Base-by-base conservation (phyloP, 306 rosid species). In the Cicer pinnatifidum region DNA sequence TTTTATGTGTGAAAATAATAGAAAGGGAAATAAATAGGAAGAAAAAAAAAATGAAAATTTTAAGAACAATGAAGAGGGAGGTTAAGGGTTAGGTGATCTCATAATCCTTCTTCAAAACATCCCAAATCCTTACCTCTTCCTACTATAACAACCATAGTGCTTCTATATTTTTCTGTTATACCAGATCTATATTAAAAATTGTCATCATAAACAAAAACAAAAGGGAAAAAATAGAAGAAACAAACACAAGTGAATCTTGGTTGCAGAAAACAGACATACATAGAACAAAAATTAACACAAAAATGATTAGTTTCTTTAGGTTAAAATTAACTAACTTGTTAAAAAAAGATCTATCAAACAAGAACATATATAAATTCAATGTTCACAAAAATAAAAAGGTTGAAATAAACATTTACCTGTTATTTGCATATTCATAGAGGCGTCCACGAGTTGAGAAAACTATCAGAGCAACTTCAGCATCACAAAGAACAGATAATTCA, bases 401-500 rank as follows among this genome's bases (percentile, higher is more conserved):
- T n/a, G 80, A 46, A 69, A 73, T 17, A 12, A 44, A 5, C 0
- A 8, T 3, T 28, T 82, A 84, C 87, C 87, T 84, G 78, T 84
- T 73, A 35, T 84, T 84, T 20, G 87, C 87, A 77, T 84, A 84
- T 69, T 84, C 87, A 56, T 84, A 84, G 78, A 84, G 87, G 9
- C 88, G 81, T n/a, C 88, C 88, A 12, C 88, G 85, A 66, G 58
- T 84, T 1, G 88, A 84, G 63, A 84, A 84, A 76, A 84, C 83
- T 1, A 84, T 81, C 0, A 84, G 83, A 71, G 88, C 85, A 45
- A 84, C 88, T 63, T 84, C 99, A 3, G 99, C 99, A 85, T 94
- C 99, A 81, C 99, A 94, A 50, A 94, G 96, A 39, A 94, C 99
- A 77, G 87, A 84, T 28, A 84, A 56, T 33, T 84, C 87, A 80